phyloP scores from a whole-genome alignment of 2,329 filamentous ascomycete species.

The Fusarium papillatum region DNA sequence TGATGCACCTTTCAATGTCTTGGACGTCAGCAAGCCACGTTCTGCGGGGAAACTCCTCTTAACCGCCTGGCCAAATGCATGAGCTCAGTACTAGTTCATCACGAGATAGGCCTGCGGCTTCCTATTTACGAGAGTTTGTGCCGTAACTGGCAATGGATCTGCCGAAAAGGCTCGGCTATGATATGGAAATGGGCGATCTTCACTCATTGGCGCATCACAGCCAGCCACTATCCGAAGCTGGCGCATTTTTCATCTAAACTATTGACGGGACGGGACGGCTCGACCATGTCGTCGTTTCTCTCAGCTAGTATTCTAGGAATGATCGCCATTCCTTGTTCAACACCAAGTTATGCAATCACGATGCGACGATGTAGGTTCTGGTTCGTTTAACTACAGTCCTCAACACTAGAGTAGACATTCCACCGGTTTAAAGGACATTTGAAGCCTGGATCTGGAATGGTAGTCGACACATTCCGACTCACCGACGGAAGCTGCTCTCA shows the following conservation, averaged over 20 bases:
- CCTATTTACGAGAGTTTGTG: neutral
- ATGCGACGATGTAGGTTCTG: neutral
- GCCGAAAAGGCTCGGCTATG: neutral
- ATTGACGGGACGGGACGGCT: neutral
- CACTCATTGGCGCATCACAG: neutral
- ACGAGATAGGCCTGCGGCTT: neutral
- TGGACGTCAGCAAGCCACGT: neutral
- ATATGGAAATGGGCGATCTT: neutral
- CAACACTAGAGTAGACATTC: neutral
- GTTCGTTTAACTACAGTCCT: neutral
- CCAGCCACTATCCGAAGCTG: neutral
- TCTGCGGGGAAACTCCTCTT: neutral
- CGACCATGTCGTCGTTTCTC: neutral
- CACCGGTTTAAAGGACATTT: neutral
- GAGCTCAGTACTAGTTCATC: neutral
- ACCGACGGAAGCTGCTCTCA: neutral
- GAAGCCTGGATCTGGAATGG: neutral
- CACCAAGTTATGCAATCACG: neutral
- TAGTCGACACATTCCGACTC: neutral
- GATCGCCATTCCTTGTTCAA: neutral
- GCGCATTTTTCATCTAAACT: neutral
- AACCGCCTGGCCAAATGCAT: neutral
- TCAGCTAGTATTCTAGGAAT: neutral
- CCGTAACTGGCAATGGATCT: neutral
- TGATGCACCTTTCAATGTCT: neutral